Percentiles rank a stretch among this genome's conserved stretches.
Evolutionary conservation across 2,329 filamentous ascomycete species (phyloP).

Genomic region (Ophiosphaerella narmari): DNA sequence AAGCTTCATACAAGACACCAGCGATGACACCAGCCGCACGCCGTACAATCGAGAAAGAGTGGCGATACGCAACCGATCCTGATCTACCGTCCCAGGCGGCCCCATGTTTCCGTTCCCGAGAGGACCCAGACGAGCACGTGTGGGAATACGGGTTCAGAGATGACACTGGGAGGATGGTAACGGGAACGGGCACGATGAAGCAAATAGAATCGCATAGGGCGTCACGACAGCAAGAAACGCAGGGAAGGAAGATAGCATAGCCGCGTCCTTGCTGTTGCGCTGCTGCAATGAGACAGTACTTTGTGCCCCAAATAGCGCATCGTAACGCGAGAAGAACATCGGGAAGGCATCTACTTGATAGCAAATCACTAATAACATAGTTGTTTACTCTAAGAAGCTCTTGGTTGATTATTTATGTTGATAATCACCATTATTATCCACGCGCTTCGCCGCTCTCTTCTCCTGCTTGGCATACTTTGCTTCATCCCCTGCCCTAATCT

Average conservation of each 20-base stretch:
- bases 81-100: conserved; percentile 28
- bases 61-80: conserved; percentile 32
- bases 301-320: too few relatives aligned
- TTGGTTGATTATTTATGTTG: too few relatives aligned
- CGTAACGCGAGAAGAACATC: too few relatives aligned
- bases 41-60: conserved; percentile 30
- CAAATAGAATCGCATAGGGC: conserved; percentile 22
- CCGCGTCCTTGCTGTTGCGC: too few relatives aligned
- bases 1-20: not conserved
- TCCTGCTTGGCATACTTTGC: too few relatives aligned
- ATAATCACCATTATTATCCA: too few relatives aligned
- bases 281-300: too few relatives aligned
- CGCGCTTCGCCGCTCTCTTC: too few relatives aligned
- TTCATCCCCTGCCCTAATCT: too few relatives aligned
- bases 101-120: conserved; percentile 21
- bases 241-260: conserved; percentile 8
- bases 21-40: conserved; percentile 16
- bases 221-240: conserved; percentile 14
- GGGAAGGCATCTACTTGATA: too few relatives aligned
- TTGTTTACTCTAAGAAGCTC: too few relatives aligned
- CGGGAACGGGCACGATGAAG: conserved; percentile 15
- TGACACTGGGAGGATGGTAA: conserved; percentile 26
- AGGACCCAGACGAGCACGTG: conserved; percentile 32
- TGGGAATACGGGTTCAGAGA: conserved; percentile 33
- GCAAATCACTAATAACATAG: too few relatives aligned